Conservation (phyloP, 1,284 basidiomycete genomes). For the Ustilago xerochloae region DNA sequence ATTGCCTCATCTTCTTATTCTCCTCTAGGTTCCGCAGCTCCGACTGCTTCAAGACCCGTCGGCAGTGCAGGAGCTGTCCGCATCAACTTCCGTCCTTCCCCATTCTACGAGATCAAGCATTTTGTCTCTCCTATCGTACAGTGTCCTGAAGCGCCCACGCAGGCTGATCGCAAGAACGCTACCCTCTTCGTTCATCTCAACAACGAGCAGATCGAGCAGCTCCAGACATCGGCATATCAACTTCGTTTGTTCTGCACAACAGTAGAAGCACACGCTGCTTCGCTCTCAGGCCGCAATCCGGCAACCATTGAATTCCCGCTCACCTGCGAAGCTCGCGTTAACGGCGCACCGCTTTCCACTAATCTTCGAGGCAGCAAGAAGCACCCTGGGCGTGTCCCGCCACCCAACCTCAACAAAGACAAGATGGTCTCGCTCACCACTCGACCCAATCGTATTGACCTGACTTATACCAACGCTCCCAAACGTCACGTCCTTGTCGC, state of each 20-base stretch:
- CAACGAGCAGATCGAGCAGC: conserved; percentile 35
- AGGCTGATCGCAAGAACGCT: conserved; percentile 48
- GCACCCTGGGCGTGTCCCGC: conserved; percentile 55
- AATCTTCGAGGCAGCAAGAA: conserved; percentile 65
- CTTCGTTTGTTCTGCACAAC: conserved; percentile 60
- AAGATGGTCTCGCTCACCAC: conserved; percentile 26
- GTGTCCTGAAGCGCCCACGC: conserved; percentile 51
- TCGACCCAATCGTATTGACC: conserved; percentile 55
- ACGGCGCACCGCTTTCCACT: conserved; percentile 39
- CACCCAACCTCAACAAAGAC: conserved; percentile 65
- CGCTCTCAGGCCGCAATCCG: conserved; percentile 29
- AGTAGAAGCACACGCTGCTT: conserved; percentile 51
- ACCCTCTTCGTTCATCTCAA: conserved; percentile 41
- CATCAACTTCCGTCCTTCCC: conserved; percentile 57
- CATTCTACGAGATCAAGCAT: conserved; percentile 60
- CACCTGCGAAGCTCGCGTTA: conserved; percentile 61
- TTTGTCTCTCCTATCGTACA: conserved; percentile 49
- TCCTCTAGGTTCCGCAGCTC: conserved; percentile 13
- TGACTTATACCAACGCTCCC: conserved; percentile 57
- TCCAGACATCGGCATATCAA: conserved; percentile 38
- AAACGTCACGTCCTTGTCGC: conserved; percentile 49
- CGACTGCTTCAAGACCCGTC: conserved; percentile 10
- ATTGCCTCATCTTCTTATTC: conserved; percentile 33
- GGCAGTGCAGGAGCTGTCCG: conserved; percentile 22
- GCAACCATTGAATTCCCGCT: conserved; percentile 62